These are phyloP conservation scores for Apiospora pterosperma DNA, from an alignment of 2,329 filamentous ascomycete genomes.

Conservation along the genomic window DNA sequence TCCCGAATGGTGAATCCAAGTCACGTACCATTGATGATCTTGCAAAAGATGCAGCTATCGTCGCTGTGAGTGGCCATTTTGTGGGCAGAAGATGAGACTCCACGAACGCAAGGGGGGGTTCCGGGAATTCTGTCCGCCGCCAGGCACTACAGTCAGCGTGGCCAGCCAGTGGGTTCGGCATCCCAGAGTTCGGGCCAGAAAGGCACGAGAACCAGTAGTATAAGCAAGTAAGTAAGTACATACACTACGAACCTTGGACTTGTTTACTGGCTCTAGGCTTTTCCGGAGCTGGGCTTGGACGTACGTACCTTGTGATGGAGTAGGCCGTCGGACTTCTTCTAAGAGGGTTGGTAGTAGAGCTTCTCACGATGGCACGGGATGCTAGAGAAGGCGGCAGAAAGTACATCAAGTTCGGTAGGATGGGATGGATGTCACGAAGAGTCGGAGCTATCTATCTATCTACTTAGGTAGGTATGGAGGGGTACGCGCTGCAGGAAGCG, in stretches of 20 bases:
- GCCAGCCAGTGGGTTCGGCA: no score
- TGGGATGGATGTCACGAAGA: background rate
- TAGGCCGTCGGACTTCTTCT: background rate
- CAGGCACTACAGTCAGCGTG: background rate
- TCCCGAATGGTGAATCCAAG: background rate
- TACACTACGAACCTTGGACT: no score
- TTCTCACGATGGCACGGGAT: background rate
- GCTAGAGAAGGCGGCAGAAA: background rate
- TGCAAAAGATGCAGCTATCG: slow-evolving; percentile 90
- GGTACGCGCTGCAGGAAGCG: background rate
- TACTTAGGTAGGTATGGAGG: background rate
- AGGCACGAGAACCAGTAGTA: background rate
- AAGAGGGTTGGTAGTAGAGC: background rate
- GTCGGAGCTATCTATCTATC: background rate
- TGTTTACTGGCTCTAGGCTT: background rate
- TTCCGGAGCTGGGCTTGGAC: background rate
- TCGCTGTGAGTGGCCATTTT: slow-evolving; percentile 7
- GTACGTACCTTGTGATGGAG: background rate
- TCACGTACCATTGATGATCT: slow-evolving; percentile 84
- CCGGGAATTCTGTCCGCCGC: background rate
- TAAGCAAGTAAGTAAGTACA: no score
- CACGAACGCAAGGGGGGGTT: background rate
- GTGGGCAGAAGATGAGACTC: background rate
- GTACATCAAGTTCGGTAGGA: background rate
- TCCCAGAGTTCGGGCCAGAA: no score